Base-by-base conservation (phyloP, 192 early-diverging fungal genomes). In the Phlyctochytrium arcticum region DNA sequence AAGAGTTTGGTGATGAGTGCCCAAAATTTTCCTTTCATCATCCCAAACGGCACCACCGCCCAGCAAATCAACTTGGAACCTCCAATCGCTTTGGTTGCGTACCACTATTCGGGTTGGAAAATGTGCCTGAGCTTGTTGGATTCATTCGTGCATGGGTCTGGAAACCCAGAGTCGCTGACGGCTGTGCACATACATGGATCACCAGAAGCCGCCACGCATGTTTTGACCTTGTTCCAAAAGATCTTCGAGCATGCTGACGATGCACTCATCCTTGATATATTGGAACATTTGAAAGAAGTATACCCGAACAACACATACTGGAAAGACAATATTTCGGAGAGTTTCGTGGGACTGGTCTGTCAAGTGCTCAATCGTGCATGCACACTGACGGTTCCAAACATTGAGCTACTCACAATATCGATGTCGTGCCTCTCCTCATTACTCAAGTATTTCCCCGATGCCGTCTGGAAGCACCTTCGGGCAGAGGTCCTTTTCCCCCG, bases 21-120 rank as follows among this genome's bases (percentile, higher is more conserved):
- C n/a, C 48, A 34, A n/a, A 48, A 65, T 29, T 17, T 51, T 6
- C 37, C 33, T 21, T 47, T 73, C 17, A 31, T 44, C 17, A 49
- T 62, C 27, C 58, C 56, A 32, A 44, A 10, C 10, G 72, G 72
- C 6, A 55, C 59, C 4, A 19, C 31, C 23, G 72, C 60, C 3
- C 57, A 54, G 27, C 31, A 48, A 17, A 32, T 78, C 34, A 31
- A 50, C 23, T 39, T 36, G 32, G 62, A 73, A 24, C 66, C 65
- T 31, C 36, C 57, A 15, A 44, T 75, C 32, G 15, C 62, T 7
- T 53, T 67, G 3, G 39, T 67, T 26, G 29, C 59, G 5, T 9
- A 49, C 9, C 57, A 67, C 37, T 80, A 78, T 47, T 78, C 75
- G 6, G 75, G 69, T 5, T 80, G 76, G 67, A 73, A 78, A 36